Conservation (phyloP, 192 early-diverging fungal species). For the Funneliformis mosseae region DNA sequence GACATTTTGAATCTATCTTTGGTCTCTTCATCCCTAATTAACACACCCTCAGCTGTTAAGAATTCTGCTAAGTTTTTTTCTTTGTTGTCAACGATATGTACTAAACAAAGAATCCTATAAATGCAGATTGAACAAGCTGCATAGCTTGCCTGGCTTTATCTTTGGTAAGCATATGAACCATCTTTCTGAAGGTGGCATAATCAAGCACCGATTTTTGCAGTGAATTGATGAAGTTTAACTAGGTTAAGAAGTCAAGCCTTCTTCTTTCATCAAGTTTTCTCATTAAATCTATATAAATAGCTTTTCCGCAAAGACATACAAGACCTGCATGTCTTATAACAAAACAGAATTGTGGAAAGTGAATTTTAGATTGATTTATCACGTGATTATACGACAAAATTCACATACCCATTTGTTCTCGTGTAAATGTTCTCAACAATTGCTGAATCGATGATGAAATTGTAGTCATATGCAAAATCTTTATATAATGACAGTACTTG, state of each 20-base stretch:
- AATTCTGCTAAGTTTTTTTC: conserved; percentile 23
- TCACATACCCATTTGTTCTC: conserved; percentile 36
- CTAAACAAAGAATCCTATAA: neutral
- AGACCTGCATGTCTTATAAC: conserved; percentile 23
- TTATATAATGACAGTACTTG: conserved; percentile 34
- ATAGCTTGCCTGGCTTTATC: too few species aligned
- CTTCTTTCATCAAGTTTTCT: neutral
- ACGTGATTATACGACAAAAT: conserved; percentile 6
- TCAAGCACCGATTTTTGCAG: too few species aligned
- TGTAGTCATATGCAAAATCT: conserved; percentile 4
- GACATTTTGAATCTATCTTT: conserved; percentile 25
- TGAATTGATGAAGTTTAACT: neutral
- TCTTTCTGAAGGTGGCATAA: too few species aligned
- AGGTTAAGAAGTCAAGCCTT: conserved; percentile 18
- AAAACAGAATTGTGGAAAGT: neutral
- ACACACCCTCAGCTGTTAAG: conserved; percentile 16
- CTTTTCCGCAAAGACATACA: conserved; percentile 25
- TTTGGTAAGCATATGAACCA: too few species aligned
- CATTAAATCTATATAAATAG: neutral
- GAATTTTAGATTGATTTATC: conserved; percentile 13
- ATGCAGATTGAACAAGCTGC: too few species aligned
- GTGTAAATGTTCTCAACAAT: conserved; percentile 37
- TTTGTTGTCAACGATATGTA: neutral
- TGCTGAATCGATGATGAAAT: conserved; percentile 27
- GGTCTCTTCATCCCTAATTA: neutral